phyloP scores from a whole-genome alignment of 2,329 filamentous ascomycete species.

The Penicillium thymicola region DNA sequence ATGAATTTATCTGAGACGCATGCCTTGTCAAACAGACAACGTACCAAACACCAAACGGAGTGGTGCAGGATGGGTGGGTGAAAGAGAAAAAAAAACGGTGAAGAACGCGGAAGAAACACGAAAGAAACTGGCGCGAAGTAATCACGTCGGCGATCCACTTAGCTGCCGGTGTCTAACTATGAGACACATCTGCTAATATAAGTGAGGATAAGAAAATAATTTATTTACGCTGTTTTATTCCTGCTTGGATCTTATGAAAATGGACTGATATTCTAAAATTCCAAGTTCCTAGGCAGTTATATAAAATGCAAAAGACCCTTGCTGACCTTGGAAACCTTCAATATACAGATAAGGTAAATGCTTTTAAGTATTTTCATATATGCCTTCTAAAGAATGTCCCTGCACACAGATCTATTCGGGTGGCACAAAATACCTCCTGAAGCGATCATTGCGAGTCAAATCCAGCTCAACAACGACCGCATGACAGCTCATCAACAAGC shows the following conservation, averaged over 20 bases:
- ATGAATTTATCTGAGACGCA: background rate
- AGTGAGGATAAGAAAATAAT: background rate
- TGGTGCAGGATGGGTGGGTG: background rate
- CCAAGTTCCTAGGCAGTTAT: background rate
- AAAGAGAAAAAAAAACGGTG: background rate
- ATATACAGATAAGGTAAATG: background rate
- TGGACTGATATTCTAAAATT: no score
- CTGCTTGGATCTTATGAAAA: background rate
- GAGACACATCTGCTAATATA: background rate
- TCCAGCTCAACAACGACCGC: constrained; percentile 66
- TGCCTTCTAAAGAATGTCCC: background rate
- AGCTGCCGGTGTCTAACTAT: background rate
- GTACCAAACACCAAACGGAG: background rate
- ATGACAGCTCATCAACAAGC: constrained; percentile 74
- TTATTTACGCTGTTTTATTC: background rate
- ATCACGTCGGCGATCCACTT: constrained; percentile 1
- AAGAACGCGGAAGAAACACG: constrained; percentile 4
- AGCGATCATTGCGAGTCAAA: constrained; percentile 48
- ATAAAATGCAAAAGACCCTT: background rate
- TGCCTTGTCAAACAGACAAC: background rate
- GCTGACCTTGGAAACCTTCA: no score
- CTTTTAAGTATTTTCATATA: background rate
- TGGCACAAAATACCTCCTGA: constrained; percentile 42
- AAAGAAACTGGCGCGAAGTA: constrained; percentile 1
- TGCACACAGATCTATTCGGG: constrained; percentile 24